phyloP scores from a whole-genome alignment of 345 rosid species.

The Pseudoturritis turrita region DNA sequence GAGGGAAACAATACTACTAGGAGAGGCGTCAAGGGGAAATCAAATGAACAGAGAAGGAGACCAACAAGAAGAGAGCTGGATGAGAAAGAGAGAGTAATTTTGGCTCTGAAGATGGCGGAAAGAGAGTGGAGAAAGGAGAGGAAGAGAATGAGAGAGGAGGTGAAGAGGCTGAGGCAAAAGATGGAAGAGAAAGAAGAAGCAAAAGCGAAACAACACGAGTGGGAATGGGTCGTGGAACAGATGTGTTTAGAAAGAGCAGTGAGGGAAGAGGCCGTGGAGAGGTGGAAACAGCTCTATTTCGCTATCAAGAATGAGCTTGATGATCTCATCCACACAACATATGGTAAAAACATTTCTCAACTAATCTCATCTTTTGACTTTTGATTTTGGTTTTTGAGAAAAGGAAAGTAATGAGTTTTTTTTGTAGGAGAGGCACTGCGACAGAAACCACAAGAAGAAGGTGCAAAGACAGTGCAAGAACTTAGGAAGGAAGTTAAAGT shows the following conservation, averaged over 20 bases:
- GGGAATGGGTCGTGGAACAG: conserved; percentile 46
- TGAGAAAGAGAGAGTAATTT: conserved; percentile 43
- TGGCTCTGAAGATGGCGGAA: conserved; percentile 43
- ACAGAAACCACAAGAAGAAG: conserved; percentile 48
- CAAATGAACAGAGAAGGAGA: conserved; percentile 39
- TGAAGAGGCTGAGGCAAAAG: conserved; percentile 44
- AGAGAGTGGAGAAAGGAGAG: conserved; percentile 71
- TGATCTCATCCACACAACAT: conserved; percentile 63
- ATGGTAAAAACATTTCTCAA: conserved; percentile 12
- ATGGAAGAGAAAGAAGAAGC: conserved; percentile 48
- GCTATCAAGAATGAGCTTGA: conserved; percentile 85
- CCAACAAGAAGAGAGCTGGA: conserved; percentile 41
- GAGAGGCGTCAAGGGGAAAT: too few species aligned
- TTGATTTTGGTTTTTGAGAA: neutral
- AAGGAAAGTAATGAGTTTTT: neutral
- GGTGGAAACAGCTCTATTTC: conserved; percentile 80
- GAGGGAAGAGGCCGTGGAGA: conserved; percentile 70
- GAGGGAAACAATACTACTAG: conserved; percentile 19
- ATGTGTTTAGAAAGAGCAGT: conserved; percentile 63
- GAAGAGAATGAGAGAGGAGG: conserved; percentile 58
- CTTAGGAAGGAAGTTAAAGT: conserved; percentile 49
- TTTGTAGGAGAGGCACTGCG: conserved; percentile 39
- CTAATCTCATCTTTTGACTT: conserved; percentile 13
- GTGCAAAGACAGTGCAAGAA: conserved; percentile 38
- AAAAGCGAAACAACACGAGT: conserved; percentile 25